Conservation (phyloP, 495 filamentous ascomycete species). For the Filosporella fistucella region DNA sequence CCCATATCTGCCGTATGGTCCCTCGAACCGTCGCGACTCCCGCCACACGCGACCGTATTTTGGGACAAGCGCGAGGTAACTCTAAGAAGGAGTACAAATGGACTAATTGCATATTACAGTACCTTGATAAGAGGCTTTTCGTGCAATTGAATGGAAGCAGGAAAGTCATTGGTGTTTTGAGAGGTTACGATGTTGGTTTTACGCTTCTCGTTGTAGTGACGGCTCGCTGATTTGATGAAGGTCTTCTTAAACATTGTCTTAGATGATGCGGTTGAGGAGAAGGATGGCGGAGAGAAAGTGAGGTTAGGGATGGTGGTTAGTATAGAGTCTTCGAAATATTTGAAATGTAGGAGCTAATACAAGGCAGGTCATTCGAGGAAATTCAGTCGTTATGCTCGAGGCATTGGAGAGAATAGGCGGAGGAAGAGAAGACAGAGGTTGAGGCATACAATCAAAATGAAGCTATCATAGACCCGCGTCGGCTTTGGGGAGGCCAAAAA, state of each 20-base stretch:
- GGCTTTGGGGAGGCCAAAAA: conserved; percentile 6
- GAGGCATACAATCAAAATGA: not conserved
- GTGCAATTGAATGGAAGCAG: conserved; percentile 96
- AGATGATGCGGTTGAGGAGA: conserved; percentile 97
- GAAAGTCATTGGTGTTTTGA: conserved; percentile 90
- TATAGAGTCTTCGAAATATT: conserved; percentile 9
- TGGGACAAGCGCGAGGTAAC: conserved; percentile 15
- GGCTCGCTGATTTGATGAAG: conserved; percentile 42
- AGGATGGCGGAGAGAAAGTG: conserved; percentile 84
- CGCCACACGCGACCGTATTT: conserved; percentile 7
- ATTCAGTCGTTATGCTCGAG: conserved; percentile 95
- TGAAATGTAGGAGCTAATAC: conserved; percentile 3
- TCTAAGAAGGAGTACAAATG: conserved; percentile 9
- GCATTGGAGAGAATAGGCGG: conserved; percentile 56
- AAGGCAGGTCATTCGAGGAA: conserved; percentile 71
- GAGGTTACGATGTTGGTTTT: conserved; percentile 85
- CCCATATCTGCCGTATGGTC: conserved; percentile 4
- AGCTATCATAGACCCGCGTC: not conserved
- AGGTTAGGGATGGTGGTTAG: conserved; percentile 90
- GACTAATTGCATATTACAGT: conserved; percentile 48
- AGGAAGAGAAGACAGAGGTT: conserved; percentile 22
- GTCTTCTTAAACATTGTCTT: conserved; percentile 98
- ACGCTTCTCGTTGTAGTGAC: too few relatives aligned
- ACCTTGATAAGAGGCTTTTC: conserved; percentile 98
- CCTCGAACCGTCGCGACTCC: not conserved